Conservation (phyloP, 768 basidiomycete genomes). For the Pleurotus ostreatus region DNA sequence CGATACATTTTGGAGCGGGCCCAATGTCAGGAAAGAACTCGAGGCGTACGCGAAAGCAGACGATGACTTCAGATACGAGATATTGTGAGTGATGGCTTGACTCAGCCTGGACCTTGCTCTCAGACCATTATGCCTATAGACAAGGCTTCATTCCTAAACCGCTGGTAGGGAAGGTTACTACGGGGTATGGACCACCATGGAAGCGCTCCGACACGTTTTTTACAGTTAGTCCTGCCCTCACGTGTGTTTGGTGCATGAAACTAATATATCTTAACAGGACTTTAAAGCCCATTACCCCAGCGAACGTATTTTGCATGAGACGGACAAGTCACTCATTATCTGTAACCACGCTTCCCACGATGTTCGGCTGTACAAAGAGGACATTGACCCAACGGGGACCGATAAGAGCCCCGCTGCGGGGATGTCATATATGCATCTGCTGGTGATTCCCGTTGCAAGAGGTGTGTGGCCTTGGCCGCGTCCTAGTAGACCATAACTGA, state of each 20-base stretch:
- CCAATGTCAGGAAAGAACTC: background rate
- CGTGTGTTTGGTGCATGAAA: too few relatives aligned
- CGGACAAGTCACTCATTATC: conserved; percentile 10
- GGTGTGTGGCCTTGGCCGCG: background rate
- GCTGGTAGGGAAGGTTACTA: background rate
- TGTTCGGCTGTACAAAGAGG: conserved; percentile 6
- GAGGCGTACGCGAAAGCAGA: background rate
- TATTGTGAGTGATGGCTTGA: background rate
- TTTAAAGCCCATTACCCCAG: background rate
- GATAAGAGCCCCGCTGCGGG: conserved; percentile 9
- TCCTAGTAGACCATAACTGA: background rate
- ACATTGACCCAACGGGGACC: conserved; percentile 3
- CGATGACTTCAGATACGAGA: background rate
- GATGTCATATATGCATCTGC: conserved; percentile 14
- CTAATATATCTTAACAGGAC: background rate
- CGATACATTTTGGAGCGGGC: background rate
- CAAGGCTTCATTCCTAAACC: background rate
- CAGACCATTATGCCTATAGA: too few relatives aligned
- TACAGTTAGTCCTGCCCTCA: background rate
- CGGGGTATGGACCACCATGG: background rate
- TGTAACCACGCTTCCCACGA: conserved; percentile 11
- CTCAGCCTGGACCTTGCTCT: too few relatives aligned
- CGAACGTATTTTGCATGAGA: background rate
- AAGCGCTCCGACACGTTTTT: background rate
- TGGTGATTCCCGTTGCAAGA: conserved; percentile 11